Conservation (phyloP, 331 rosid species). For the Arachis monticola region DNA sequence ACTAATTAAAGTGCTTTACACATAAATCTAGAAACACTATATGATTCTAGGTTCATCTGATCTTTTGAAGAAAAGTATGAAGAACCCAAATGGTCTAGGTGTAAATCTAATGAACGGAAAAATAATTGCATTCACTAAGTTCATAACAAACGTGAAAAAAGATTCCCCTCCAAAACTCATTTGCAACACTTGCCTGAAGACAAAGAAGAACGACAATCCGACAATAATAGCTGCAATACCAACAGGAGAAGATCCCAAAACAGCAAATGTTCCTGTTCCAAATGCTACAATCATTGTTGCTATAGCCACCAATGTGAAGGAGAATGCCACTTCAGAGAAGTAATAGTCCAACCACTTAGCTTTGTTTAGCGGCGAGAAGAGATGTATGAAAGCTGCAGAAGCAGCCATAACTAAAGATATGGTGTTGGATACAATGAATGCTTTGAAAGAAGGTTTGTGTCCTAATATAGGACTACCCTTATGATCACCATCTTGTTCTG, state of each 20-base stretch:
- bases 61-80: background rate
- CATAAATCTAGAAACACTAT: background rate
- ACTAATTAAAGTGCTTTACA: too few relatives aligned
- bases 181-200: background rate
- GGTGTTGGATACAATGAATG: constrained; percentile 8
- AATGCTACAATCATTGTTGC: constrained; percentile 9
- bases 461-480: background rate
- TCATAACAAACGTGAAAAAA: background rate
- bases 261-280: background rate
- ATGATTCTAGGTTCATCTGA: background rate
- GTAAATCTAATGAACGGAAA: background rate
- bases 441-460: constrained; percentile 3
- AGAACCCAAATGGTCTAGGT: background rate
- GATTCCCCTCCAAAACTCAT: background rate
- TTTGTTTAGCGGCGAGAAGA: background rate
- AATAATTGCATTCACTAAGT: background rate
- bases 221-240: background rate
- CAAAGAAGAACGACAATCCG: background rate
- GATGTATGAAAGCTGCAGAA: background rate
- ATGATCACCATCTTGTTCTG: background rate
- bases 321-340: background rate
- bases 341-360: background rate
- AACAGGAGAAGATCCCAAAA: background rate
- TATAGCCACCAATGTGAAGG: background rate
- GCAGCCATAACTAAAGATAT: background rate